Conservation (phyloP, 2,329 filamentous ascomycete species). For the Chrysosporium keratinophilum region DNA sequence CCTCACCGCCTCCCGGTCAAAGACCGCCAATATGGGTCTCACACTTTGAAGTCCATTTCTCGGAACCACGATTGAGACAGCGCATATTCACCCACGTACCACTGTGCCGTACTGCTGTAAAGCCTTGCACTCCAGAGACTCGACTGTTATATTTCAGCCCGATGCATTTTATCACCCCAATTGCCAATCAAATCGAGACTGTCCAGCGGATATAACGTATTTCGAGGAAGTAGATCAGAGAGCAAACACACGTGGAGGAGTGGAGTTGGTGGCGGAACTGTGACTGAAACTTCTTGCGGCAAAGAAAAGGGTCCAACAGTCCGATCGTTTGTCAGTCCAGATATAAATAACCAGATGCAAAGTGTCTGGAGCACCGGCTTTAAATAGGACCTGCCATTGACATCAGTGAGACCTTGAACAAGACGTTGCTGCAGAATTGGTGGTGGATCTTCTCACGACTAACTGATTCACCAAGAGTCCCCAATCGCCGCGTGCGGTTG, state of each 20-base stretch:
- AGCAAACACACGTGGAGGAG: conserved; percentile 11
- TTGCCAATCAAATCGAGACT: conserved; percentile 5
- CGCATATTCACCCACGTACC: conserved; percentile 10
- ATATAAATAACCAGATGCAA: conserved; percentile 5
- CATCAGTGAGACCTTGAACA: neutral
- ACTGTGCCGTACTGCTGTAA: neutral
- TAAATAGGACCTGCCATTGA: conserved; percentile 3
- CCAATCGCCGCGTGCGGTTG: neutral
- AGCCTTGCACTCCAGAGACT: neutral
- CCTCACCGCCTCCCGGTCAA: conserved; percentile 1
- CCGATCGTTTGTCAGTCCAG: conserved; percentile 1
- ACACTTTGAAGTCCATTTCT: conserved; percentile 1
- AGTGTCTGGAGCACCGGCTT: neutral
- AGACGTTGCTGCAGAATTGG: neutral
- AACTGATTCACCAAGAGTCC: neutral
- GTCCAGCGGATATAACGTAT: neutral
- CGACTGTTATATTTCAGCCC: conserved; percentile 8
- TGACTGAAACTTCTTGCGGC: conserved; percentile 6
- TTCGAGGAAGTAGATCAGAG: neutral
- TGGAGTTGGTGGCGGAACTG: conserved; percentile 12
- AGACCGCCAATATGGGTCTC: conserved; percentile 2
- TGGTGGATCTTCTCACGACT: neutral
- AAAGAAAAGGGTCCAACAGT: conserved; percentile 1
- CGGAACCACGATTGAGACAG: conserved; percentile 1
- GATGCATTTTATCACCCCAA: conserved; percentile 1